Evolutionary conservation across 2,329 filamentous ascomycete species (phyloP).

Genomic region (Penicillium sp.): DNA sequence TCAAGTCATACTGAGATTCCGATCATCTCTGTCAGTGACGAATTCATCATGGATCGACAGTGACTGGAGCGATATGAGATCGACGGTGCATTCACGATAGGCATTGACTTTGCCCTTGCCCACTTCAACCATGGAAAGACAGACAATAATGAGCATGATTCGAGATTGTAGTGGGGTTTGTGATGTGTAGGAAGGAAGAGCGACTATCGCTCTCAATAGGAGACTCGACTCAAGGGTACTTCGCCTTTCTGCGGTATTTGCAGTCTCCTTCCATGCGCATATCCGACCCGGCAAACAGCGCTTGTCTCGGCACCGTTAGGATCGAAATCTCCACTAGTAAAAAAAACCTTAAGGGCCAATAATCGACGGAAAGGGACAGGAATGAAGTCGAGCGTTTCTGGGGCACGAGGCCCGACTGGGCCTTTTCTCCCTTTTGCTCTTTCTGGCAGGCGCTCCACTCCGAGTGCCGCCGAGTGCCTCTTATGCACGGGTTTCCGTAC

Average conservation of each 20-base stretch:
- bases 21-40: conserved; percentile 23
- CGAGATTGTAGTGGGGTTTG: neutral
- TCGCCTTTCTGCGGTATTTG: neutral
- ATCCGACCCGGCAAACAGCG: conserved; percentile 10
- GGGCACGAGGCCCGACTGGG: conserved; percentile 15
- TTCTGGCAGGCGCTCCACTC: conserved; percentile 13
- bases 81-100: conserved; percentile 7
- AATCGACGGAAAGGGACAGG: neutral
- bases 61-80: conserved; percentile 10
- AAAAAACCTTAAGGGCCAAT: neutral
- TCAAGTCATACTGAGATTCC: neutral
- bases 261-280: conserved; percentile 7
- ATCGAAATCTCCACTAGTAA: conserved; percentile 5
- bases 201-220: neutral
- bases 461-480: conserved; percentile 4
- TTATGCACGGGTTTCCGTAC: conserved; percentile 16
- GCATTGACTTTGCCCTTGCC: conserved; percentile 3
- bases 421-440: conserved; percentile 18
- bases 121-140: neutral
- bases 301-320: neutral
- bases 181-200: neutral
- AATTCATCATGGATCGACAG: conserved; percentile 17
- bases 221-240: neutral
- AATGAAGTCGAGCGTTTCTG: conserved; percentile 16
- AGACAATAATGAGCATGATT: neutral